phyloP scores from a whole-genome alignment of 1,284 basidiomycete genomes.

The Ceratobasidium theobromae region DNA sequence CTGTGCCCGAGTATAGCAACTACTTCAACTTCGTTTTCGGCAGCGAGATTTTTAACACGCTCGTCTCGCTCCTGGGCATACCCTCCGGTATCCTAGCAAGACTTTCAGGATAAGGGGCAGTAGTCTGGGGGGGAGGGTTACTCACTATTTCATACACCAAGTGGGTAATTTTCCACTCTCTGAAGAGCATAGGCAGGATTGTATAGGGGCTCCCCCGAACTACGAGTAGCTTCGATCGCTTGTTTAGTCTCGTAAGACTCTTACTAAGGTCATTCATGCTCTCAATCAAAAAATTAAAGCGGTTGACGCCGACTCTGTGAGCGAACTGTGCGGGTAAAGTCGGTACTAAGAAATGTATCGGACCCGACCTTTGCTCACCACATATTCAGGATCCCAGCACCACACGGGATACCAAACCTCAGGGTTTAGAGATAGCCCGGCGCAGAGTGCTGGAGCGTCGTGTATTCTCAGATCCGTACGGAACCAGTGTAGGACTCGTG shows the following conservation, averaged over 20 bases:
- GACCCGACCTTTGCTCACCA: slow-evolving; percentile 35
- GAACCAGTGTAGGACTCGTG: slow-evolving; percentile 50
- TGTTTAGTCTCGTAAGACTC: slow-evolving; percentile 45
- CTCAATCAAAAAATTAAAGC: slow-evolving; percentile 47
- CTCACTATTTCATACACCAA: slow-evolving; percentile 46
- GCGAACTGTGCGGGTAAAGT: slow-evolving; percentile 40
- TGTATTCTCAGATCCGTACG: slow-evolving; percentile 53
- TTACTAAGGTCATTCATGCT: slow-evolving; percentile 48
- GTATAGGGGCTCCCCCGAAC: slow-evolving; percentile 50
- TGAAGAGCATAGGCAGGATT: slow-evolving; percentile 47
- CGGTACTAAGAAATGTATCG: background rate
- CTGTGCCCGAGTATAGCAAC: slow-evolving; percentile 46
- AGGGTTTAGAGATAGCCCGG: slow-evolving; percentile 47
- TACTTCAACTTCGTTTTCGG: slow-evolving; percentile 43
- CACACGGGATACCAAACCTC: slow-evolving; percentile 48
- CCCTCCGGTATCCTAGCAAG: slow-evolving; percentile 39
- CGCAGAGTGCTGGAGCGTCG: slow-evolving; percentile 51
- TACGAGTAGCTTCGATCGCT: slow-evolving; percentile 48
- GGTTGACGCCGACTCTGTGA: slow-evolving; percentile 50
- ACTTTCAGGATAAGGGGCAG: background rate
- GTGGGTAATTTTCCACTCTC: slow-evolving; percentile 52
- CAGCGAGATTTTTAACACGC: slow-evolving; percentile 40
- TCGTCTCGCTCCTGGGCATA: slow-evolving; percentile 37
- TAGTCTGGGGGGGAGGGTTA: background rate
- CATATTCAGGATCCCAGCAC: slow-evolving; percentile 44